Conservation (phyloP, 805 yeast species). For the Myxozyma geophila region DNA sequence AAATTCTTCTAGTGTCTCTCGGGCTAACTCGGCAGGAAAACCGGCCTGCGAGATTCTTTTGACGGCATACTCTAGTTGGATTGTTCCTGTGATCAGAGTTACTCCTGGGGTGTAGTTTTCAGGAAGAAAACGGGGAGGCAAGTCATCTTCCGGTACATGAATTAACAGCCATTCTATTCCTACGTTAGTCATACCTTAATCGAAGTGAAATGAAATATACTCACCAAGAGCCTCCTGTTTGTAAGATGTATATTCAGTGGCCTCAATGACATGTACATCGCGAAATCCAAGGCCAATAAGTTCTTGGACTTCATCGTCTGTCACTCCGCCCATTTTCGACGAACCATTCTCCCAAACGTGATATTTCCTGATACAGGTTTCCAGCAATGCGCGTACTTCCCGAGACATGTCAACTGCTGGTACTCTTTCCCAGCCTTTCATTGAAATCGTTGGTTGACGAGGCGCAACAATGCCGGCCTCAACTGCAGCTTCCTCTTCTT, state of each 20-base stretch:
- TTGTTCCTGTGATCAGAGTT: constrained; percentile 48
- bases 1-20: constrained; percentile 52
- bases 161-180: constrained; percentile 71
- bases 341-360: constrained; percentile 40
- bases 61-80: constrained; percentile 61
- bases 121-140: constrained; percentile 57
- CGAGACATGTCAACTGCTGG: constrained; percentile 70
- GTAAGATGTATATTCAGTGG: constrained; percentile 58
- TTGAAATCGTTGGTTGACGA: constrained; percentile 17
- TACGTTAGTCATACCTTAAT: neutral
- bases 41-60: constrained; percentile 70
- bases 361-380: constrained; percentile 54
- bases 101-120: constrained; percentile 43
- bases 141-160: constrained; percentile 92
- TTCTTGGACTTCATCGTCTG: constrained; percentile 38
- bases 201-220: neutral
- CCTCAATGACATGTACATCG: constrained; percentile 68
- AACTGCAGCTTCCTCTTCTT: constrained; percentile 18
- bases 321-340: neutral
- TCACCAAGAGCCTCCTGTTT: constrained; percentile 54
- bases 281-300: constrained; percentile 68
- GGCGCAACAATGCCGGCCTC: constrained; percentile 20
- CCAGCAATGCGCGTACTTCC: constrained; percentile 65
- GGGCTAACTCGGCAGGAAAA: constrained; percentile 65
- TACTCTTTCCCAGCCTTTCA: constrained; percentile 72